Conservation (phyloP, 192 early-diverging fungal species). For the Cladochytrium replicatum region DNA sequence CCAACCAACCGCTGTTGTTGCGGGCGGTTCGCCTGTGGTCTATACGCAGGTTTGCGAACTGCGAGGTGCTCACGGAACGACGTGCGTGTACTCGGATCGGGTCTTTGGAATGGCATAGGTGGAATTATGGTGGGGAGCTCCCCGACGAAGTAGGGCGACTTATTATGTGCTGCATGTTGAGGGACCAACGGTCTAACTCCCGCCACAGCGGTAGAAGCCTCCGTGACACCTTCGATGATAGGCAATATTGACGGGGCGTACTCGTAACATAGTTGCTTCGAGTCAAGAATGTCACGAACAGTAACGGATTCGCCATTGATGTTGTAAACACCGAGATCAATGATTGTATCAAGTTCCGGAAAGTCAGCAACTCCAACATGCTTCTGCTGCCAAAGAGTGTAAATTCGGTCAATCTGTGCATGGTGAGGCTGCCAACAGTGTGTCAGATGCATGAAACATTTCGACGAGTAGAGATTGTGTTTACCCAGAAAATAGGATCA, state of each 20-base stretch:
- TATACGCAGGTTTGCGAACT: too few species aligned
- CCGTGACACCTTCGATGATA: neutral
- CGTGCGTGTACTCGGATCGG: neutral
- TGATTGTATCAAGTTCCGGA: neutral
- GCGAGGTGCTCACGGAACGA: neutral
- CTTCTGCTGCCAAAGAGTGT: neutral
- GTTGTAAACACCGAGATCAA: neutral
- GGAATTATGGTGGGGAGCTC: too few species aligned
- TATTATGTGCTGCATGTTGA: too few species aligned
- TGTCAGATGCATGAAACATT: neutral
- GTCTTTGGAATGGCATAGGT: neutral
- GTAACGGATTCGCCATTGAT: neutral
- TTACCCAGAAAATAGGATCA: neutral
- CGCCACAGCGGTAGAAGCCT: too few species aligned
- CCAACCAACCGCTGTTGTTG: neutral
- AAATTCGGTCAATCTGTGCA: neutral
- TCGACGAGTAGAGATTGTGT: neutral
- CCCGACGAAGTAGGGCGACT: neutral
- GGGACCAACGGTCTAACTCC: too few species aligned
- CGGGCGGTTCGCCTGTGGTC: too few species aligned
- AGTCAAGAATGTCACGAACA: neutral
- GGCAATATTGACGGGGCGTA: neutral
- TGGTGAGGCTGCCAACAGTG: neutral
- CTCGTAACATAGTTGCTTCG: neutral
- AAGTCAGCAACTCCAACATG: neutral